Conservation (phyloP, 1,284 basidiomycete species). For the Cerrena zonata region DNA sequence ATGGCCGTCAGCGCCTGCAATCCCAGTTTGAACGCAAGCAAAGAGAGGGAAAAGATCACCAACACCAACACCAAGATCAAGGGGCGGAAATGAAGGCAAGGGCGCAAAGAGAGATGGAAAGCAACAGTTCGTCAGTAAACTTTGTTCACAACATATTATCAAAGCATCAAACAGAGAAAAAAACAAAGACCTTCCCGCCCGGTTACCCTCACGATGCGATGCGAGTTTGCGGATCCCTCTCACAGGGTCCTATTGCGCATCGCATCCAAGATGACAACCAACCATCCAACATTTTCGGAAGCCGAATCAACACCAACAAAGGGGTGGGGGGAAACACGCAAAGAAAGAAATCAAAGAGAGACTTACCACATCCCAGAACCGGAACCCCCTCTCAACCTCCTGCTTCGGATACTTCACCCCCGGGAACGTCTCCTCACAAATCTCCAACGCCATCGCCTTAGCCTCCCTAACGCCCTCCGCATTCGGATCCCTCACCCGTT, state of each 20-base stretch:
- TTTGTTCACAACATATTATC: no score
- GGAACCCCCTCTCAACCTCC: constrained; percentile 92
- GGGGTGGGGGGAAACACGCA: no score
- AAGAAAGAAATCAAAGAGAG: no score
- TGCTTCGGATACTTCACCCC: constrained; percentile 82
- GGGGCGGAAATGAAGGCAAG: background rate
- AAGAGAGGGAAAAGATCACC: background rate
- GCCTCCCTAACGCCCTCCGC: constrained; percentile 76
- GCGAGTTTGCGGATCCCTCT: no score
- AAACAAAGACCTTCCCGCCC: no score
- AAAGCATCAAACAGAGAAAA: no score
- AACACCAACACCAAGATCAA: no score
- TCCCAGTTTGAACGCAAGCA: background rate
- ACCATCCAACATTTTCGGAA: background rate
- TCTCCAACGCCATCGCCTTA: constrained; percentile 82
- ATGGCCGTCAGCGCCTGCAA: constrained; percentile 81
- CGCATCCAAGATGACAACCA: no score
- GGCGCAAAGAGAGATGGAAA: background rate
- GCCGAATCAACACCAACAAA: background rate
- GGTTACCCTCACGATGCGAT: no score
- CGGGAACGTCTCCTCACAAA: constrained; percentile 90
- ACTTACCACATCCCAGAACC: constrained; percentile 96
- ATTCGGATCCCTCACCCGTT: constrained; percentile 68
- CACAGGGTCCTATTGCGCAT: no score
- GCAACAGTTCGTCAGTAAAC: background rate